phyloP scores from a whole-genome alignment of 257 asterid species.

The Fraxinus cuspidata region DNA sequence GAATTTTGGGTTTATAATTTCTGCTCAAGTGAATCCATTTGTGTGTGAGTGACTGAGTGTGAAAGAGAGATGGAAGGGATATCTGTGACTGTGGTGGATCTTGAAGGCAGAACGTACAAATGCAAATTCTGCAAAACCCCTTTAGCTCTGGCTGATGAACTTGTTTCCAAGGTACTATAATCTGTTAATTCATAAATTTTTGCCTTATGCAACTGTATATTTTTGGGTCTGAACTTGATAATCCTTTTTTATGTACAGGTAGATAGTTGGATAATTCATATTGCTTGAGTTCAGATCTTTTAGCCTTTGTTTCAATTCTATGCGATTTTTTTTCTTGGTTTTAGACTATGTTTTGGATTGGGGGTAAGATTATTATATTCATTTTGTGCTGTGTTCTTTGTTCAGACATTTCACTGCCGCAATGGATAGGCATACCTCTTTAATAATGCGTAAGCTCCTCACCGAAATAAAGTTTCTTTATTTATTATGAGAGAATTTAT shows the following conservation, averaged over 20 bases:
- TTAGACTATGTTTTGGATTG: constrained; percentile 1
- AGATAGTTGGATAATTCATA: background rate
- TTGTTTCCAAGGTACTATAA: constrained; percentile 51
- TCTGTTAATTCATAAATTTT: no score
- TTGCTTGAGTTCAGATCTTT: background rate
- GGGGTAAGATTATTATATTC: background rate
- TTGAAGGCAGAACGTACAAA: constrained; percentile 65
- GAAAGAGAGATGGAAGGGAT: constrained; percentile 67
- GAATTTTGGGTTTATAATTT: background rate
- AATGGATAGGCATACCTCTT: constrained; percentile 86
- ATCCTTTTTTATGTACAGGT: background rate
- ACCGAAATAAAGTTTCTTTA: background rate
- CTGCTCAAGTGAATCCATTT: background rate
- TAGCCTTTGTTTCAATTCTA: background rate
- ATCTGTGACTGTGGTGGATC: constrained; percentile 61
- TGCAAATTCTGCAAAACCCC: constrained; percentile 84
- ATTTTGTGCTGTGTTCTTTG: constrained; percentile 21
- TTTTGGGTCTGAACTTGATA: background rate
- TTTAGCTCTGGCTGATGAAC: constrained; percentile 54
- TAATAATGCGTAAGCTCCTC: constrained; percentile 63
- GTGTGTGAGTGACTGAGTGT: background rate
- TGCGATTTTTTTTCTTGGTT: background rate
- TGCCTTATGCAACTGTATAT: background rate
- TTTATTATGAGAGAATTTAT: background rate
- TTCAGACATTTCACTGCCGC: constrained; percentile 73